Percentiles rank a stretch among this genome's conserved stretches.
These are phyloP conservation scores for Cryptococcus wingfieldii DNA, from an alignment of 1,284 basidiomycete species.

Conservation along the genomic window DNA sequence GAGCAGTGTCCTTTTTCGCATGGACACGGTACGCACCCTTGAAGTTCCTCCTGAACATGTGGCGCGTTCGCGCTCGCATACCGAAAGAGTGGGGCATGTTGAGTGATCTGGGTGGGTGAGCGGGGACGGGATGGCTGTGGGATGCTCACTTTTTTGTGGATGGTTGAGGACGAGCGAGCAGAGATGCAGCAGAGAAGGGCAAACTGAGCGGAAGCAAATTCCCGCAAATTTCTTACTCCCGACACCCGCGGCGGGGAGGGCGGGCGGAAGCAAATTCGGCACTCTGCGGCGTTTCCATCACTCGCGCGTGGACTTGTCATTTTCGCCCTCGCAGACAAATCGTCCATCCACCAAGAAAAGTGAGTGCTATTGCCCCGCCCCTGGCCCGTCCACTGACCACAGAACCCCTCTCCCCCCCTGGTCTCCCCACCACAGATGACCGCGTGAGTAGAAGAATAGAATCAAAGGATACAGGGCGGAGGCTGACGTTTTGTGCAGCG, in stretches of 20 bases:
- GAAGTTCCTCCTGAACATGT: slow-evolving; percentile 99
- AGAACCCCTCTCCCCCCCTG: not conserved
- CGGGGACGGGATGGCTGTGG: not conserved
- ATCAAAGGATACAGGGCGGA: not conserved
- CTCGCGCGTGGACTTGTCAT: not conserved
- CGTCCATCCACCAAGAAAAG: slow-evolving; percentile 20
- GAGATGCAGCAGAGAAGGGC: slow-evolving; percentile 5
- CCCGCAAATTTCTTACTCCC: not conserved
- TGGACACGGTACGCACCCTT: slow-evolving; percentile 61
- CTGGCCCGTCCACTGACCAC: not conserved
- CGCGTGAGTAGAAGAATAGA: not conserved
- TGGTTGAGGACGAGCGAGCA: not conserved
- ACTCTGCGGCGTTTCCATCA: not conserved
- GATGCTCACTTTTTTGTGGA: not conserved
- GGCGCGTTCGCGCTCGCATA: slow-evolving; percentile 98
- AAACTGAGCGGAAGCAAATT: slow-evolving; percentile 2
- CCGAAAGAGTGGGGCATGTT: slow-evolving; percentile 99
- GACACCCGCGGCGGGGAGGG: not conserved
- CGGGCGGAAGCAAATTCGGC: not conserved
- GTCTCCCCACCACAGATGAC: not conserved
- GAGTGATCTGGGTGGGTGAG: slow-evolving; percentile 27
- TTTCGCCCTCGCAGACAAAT: not conserved
- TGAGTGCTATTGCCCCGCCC: slow-evolving; percentile 1
- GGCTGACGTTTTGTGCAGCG: slow-evolving; percentile 18
- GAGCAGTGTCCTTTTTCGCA: not conserved